Conservation (phyloP, 768 basidiomycete genomes). For the Pisolithus orientalis region DNA sequence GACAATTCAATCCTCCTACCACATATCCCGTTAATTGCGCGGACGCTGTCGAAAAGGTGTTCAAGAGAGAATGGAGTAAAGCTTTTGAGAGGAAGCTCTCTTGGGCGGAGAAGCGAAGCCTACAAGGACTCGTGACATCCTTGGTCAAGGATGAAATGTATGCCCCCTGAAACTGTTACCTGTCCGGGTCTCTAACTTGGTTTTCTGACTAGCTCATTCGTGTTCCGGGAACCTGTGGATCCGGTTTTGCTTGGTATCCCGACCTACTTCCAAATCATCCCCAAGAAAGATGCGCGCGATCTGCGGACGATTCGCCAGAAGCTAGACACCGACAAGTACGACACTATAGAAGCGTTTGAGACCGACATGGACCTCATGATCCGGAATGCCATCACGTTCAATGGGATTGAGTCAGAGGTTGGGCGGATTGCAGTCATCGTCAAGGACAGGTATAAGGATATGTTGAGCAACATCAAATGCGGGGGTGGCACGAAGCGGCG, state of each 20-base stretch:
- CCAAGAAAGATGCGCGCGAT: slow-evolving; percentile 82
- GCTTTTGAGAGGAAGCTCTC: slow-evolving; percentile 65
- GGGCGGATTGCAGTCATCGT: slow-evolving; percentile 51
- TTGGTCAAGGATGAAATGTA: slow-evolving; percentile 65
- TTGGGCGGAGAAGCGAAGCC: slow-evolving; percentile 71
- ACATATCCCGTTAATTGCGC: slow-evolving; percentile 72
- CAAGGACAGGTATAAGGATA: slow-evolving; percentile 46
- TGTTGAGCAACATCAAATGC: slow-evolving; percentile 37
- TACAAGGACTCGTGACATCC: slow-evolving; percentile 64
- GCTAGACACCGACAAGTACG: slow-evolving; percentile 79
- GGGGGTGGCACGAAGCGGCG: slow-evolving; percentile 58
- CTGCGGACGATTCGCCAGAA: slow-evolving; percentile 74
- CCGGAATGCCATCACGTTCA: slow-evolving; percentile 84
- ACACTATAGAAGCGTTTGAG: slow-evolving; percentile 69
- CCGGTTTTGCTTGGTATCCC: slow-evolving; percentile 79
- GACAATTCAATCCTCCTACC: slow-evolving; percentile 82
- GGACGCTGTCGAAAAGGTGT: slow-evolving; percentile 64
- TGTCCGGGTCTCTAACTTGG: neutral
- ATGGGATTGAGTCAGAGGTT: slow-evolving; percentile 77
- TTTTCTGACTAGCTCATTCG: slow-evolving; percentile 47
- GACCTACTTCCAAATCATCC: slow-evolving; percentile 82
- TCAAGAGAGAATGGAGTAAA: slow-evolving; percentile 85
- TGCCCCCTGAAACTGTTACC: slow-evolving; percentile 17
- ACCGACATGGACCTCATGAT: slow-evolving; percentile 87
- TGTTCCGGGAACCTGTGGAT: slow-evolving; percentile 86